Evolutionary conservation across 2,329 filamentous ascomycete species (phyloP).

Genomic region (Knufia petricola): DNA sequence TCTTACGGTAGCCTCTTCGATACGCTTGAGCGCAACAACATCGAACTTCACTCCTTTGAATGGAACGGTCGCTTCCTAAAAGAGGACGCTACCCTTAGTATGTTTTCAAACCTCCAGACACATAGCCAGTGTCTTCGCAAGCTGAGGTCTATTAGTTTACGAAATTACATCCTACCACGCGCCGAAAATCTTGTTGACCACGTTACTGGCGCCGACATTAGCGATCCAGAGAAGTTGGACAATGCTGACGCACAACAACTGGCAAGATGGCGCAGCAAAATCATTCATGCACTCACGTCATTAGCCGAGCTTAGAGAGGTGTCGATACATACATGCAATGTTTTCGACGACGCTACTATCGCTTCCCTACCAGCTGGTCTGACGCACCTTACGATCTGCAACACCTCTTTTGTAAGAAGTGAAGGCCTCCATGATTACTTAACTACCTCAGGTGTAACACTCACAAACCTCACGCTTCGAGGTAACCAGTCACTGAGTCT

Average conservation of each 20-base stretch:
- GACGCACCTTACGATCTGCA: slow-evolving; percentile 60
- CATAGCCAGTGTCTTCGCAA: slow-evolving; percentile 43
- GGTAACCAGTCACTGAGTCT: slow-evolving; percentile 74
- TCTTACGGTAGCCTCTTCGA: slow-evolving; percentile 58
- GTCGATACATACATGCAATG: slow-evolving; percentile 63
- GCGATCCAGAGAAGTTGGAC: background rate
- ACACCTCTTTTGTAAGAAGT: slow-evolving; percentile 67
- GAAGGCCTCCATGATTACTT: slow-evolving; percentile 58
- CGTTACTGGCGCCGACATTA: background rate
- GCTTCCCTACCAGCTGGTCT: slow-evolving; percentile 57
- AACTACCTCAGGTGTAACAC: slow-evolving; percentile 52
- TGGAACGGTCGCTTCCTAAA: slow-evolving; percentile 46
- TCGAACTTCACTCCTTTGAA: slow-evolving; percentile 42
- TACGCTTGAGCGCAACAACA: slow-evolving; percentile 45
- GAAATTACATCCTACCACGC: slow-evolving; percentile 26
- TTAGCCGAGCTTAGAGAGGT: slow-evolving; percentile 58
- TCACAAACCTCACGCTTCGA: slow-evolving; percentile 59
- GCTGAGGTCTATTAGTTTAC: slow-evolving; percentile 29
- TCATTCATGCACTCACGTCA: slow-evolving; percentile 30
- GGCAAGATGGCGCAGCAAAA: slow-evolving; percentile 37
- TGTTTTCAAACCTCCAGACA: slow-evolving; percentile 45
- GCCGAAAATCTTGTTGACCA: background rate
- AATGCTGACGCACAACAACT: slow-evolving; percentile 15
- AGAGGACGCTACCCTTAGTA: slow-evolving; percentile 25
- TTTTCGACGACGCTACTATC: slow-evolving; percentile 61